A percentile compares a stretch with the other conserved stretches of the same genome.
phyloP scores from a whole-genome alignment of 139 green algal species.

The Pedinophyceae sp. region DNA sequence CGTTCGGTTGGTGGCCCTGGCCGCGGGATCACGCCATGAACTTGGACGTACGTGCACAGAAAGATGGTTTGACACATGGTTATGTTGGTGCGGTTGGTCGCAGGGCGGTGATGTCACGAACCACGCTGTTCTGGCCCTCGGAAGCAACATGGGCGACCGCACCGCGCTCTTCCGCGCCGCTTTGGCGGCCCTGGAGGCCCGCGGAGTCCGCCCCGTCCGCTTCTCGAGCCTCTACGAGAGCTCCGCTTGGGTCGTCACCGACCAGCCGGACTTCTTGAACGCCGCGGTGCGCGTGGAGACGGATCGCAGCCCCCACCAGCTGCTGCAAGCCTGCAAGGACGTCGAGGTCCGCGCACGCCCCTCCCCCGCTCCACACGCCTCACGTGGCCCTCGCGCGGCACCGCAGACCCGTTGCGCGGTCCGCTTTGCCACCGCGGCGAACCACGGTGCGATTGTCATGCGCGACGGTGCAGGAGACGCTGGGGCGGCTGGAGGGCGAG shows the following conservation, averaged over 20 bases:
- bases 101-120: too few species aligned
- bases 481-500: conserved; percentile 34
- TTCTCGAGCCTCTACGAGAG: conserved; percentile 74
- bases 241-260: conserved; percentile 50
- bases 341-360: conserved; percentile 34
- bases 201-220: conserved; percentile 29
- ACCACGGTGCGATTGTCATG: neutral
- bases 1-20: too few species aligned
- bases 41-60: too few species aligned
- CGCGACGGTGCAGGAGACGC: neutral
- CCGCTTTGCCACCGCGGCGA: neutral
- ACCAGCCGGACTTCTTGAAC: conserved; percentile 82
- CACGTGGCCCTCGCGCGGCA: too few species aligned
- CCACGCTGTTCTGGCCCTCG: neutral
- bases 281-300: conserved; percentile 51
- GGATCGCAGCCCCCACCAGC: neutral
- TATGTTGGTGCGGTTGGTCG: too few species aligned
- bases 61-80: too few species aligned
- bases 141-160: neutral
- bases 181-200: neutral
- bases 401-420: neutral
- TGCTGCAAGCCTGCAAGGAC: conserved; percentile 36
- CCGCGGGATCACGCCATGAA: too few species aligned
- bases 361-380: too few species aligned
- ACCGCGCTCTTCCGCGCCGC: neutral